These are phyloP conservation scores for Grosmannia penicillata DNA, from an alignment of 2,329 filamentous ascomycete genomes.

Conservation along the genomic window DNA sequence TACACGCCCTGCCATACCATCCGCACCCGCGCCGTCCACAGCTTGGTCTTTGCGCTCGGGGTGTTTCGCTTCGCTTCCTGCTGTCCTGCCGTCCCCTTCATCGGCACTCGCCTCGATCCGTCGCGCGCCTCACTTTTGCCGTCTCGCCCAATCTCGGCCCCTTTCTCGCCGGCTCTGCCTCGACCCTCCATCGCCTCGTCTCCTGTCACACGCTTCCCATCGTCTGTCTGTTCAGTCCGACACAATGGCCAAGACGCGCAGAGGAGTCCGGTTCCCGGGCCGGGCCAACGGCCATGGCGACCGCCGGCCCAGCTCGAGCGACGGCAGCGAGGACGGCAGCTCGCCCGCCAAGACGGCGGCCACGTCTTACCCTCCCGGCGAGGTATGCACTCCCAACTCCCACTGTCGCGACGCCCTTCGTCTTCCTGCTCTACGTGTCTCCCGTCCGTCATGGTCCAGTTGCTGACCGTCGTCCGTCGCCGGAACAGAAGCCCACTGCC, in stretches of 20 bases:
- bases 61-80: background rate
- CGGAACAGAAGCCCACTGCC: conserved; percentile 29
- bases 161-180: background rate
- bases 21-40: too few species aligned
- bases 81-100: background rate
- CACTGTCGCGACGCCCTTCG: too few species aligned
- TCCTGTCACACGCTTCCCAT: background rate
- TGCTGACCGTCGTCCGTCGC: conserved; percentile 2
- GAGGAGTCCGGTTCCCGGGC: conserved; percentile 40
- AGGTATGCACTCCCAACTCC: too few species aligned
- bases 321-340: conserved; percentile 21
- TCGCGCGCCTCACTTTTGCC: background rate
- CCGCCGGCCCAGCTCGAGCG: conserved; percentile 56
- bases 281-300: conserved; percentile 36
- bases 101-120: background rate
- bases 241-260: conserved; percentile 23
- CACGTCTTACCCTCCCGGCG: conserved; percentile 22
- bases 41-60: too few species aligned
- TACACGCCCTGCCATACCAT: too few species aligned
- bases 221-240: background rate
- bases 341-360: conserved; percentile 13
- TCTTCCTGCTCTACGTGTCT: background rate
- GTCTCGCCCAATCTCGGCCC: too few species aligned
- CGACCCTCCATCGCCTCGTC: background rate
- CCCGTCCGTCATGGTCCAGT: background rate